Conservation (phyloP, 2,329 filamentous ascomycete species). For the Ophiostoma sp. region DNA sequence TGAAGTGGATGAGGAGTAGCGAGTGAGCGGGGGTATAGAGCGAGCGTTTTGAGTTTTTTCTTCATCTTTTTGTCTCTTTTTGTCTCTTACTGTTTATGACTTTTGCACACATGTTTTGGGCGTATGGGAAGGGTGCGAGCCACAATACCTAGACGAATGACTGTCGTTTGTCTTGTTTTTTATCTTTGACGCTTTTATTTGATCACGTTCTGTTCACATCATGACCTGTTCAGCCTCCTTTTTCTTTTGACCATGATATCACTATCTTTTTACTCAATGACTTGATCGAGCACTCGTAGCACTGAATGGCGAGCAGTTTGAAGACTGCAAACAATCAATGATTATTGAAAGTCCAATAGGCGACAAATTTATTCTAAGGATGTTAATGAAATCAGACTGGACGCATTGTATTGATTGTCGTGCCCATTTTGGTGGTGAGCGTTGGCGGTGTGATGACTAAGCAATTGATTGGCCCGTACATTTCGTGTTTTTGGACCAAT, state of each 20-base stretch:
- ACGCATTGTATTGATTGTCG: not conserved
- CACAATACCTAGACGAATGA: not conserved
- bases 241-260: not conserved
- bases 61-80: not conserved
- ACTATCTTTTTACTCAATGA: not conserved
- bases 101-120: not conserved
- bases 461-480: not conserved
- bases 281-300: not conserved
- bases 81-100: not conserved
- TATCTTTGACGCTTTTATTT: not conserved
- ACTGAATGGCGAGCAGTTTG: no score
- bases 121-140: conserved; percentile 10
- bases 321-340: no score
- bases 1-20: not conserved
- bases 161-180: not conserved
- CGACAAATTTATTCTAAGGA: no score
- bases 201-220: not conserved
- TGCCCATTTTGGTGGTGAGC: not conserved
- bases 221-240: not conserved
- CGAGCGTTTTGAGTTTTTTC: not conserved
- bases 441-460: not conserved
- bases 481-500: not conserved
- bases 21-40: not conserved
- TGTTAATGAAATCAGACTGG: no score
- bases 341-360: no score